Evolutionary conservation across 441 rosid genomes (phyloP).

Genomic region (Dalechampia spathulata): DNA sequence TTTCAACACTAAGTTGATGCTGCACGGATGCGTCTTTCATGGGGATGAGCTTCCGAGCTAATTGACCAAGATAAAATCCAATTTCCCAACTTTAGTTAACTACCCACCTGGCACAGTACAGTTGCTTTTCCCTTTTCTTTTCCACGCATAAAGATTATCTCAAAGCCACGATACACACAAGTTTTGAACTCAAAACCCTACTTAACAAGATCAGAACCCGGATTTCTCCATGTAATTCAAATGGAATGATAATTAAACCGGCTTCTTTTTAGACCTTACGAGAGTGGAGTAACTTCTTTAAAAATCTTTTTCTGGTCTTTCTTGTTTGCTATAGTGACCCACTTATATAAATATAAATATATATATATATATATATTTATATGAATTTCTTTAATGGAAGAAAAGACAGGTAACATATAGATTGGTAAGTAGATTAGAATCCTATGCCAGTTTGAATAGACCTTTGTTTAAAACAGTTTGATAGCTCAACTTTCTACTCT

Average conservation of each 20-base stretch:
- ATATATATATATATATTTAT: constrained; percentile 13
- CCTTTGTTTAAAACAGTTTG: constrained; percentile 16
- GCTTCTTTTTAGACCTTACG: constrained; percentile 3
- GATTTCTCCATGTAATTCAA: too few relatives aligned
- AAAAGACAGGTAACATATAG: constrained; percentile 33
- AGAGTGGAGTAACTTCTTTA: too few relatives aligned
- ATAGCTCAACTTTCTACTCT: constrained; percentile 8
- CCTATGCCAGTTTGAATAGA: constrained; percentile 43
- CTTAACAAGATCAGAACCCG: too few relatives aligned
- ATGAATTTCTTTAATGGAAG: background rate
- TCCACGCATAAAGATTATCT: too few relatives aligned
- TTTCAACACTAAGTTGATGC: constrained; percentile 29
- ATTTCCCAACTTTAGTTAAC: background rate
- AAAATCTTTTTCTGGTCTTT: background rate
- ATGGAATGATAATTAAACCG: background rate
- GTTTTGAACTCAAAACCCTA: too few relatives aligned
- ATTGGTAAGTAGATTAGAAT: constrained; percentile 37
- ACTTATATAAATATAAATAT: constrained; percentile 21
- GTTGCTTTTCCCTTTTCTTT: background rate
- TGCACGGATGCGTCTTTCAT: constrained; percentile 20
- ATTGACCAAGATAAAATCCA: constrained; percentile 19
- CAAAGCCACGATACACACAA: too few relatives aligned
- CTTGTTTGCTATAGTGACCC: constrained; percentile 11
- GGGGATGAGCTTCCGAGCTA: background rate
- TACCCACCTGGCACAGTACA: too few relatives aligned